Base-by-base conservation (phyloP, 2,329 filamentous ascomycete genomes). In the Colletotrichum lentis region DNA sequence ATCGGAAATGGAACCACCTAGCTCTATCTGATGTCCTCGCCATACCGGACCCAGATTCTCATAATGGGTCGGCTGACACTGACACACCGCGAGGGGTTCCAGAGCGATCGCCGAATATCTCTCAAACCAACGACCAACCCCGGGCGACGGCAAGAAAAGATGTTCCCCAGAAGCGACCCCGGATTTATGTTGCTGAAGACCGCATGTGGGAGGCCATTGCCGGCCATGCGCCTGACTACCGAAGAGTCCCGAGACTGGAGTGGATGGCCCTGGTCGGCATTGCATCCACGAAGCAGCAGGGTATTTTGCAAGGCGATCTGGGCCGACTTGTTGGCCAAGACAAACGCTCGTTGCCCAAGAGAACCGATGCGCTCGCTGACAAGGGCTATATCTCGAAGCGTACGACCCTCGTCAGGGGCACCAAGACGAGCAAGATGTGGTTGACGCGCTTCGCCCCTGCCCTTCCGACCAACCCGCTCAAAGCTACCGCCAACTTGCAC, bases 331-430 rank as follows among this genome's bases (percentile, higher is more conserved):
- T 86, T 14, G 82, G 83, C 24, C 88, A 90, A 74, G 88, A 90
- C 75, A 90, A 90, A 73, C 83, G 87, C 58, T 89, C 87, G 1
- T 82, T 90, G 1, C 87, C 88, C 3, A 87, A 85, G 65, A 80
- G 88, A 41, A 90, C 88, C 0, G 86, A 89, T 70, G 81, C 83
- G 3, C 79, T 90, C 1, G 82, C 85, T 5, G 81, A 82, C 70
- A 89, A 89, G 73, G 87, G 87, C 18, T 90, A 90, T 70, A 85
- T 88, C 55, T 83, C 83, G 58, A 90, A 90, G 75, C 82, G 87
- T 47, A 85, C 86, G 4, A 84, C 86, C 1, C 82, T 89, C 22
- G 82, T 87, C 12, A 81, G 84, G 58, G 85, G 85, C 44, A 86
- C 83, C 64, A 88, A 88, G 73, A 89, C 88, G 1, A 89, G 87